Evolutionary conservation across 2,329 filamentous ascomycete species (phyloP), one percentile per base, ranked within the genome.

Genomic region (Diaporthe capsici): DNA sequence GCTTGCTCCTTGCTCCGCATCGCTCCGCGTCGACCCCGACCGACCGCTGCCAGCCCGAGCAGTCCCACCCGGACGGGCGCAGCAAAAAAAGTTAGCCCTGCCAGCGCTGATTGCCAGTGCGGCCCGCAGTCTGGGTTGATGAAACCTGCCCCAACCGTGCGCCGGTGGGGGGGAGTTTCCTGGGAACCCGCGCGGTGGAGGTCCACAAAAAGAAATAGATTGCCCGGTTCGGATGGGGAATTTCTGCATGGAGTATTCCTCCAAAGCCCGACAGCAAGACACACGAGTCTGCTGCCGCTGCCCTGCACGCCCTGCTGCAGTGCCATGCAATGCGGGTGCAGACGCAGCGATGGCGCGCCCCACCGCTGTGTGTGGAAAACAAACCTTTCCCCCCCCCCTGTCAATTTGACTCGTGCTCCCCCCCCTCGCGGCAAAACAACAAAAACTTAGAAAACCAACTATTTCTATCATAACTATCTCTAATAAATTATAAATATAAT

Each of bases 101-200:
- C 60, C 44, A 15, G 44, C 10, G 17, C 25, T 47, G 60, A 20
- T 44, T 25, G n/a, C 39, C 10, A 17, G 44, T 68, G 65, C 65
- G 65, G 65, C 47, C 65, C 65, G 65, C 47, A 68, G 31, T 12
- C 22, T 5, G 15, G 22, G 63, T 10, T 53, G 47, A 39, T 68
- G 47, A 68, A 68, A 68, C 63, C 20, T 37, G 47, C 65, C 65
- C 65, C 65, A 68, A 53, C 65, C 65, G 65, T 68, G 65, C 49
- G 49, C 34, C 22, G 49, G 65, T 28, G 49, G 44, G 44, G 22
- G 22, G 31, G 39, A 39, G 63, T 20, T 51, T 37, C 25, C 42
- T 47, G 34, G 20, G 6, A 49, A 49, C 6, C 31, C 47, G 47
- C 22, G 31, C 31, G n/a, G 49, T 28, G 15, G 49, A 42, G 22